Evolutionary conservation across 73 alveolate species (phyloP).

Genomic region (Tetrahymena borealis): DNA sequence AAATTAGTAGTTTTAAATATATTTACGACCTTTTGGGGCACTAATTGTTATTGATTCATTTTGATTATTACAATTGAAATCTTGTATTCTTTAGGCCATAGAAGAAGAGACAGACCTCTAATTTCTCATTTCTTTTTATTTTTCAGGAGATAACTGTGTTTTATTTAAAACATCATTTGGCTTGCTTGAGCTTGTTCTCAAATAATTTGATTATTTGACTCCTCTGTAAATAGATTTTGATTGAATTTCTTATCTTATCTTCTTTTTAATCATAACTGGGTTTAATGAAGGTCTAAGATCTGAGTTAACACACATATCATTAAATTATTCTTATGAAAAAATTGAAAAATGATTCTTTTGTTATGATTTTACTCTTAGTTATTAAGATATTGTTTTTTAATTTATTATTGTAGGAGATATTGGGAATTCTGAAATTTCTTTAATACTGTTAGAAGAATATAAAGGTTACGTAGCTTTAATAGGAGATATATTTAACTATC

Average conservation of each 20-base stretch:
- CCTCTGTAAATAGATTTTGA: neutral
- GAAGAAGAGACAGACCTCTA: neutral
- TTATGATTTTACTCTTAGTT: neutral
- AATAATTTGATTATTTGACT: neutral
- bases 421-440: neutral
- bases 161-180: neutral
- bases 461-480: neutral
- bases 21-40: neutral
- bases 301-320: neutral
- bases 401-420: neutral
- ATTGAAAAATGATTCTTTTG: neutral
- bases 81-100: neutral
- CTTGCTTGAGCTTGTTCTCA: neutral
- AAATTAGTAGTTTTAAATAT: neutral
- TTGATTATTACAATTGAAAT: neutral
- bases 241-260: neutral
- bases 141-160: neutral
- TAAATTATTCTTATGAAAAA: neutral
- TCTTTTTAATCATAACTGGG: neutral
- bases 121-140: neutral
- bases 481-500: too few relatives aligned
- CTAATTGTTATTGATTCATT: neutral
- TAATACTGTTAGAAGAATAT: neutral
- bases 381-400: neutral
- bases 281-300: neutral